Base-by-base conservation (phyloP, 129 eudicot species). In the Glebionis coronaria region DNA sequence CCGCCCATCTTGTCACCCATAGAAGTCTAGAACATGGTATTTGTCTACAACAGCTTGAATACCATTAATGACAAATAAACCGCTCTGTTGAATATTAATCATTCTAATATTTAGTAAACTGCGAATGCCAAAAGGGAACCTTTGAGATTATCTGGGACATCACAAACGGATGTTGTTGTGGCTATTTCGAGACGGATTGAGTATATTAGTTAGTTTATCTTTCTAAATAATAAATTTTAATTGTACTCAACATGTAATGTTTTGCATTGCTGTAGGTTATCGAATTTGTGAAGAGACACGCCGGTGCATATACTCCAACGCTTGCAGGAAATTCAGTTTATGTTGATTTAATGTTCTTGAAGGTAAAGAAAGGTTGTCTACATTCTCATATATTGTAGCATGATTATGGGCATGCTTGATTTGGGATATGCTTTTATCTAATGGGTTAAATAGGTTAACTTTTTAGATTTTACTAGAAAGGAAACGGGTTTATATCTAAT, bases 201-300 rank as follows among this genome's bases (percentile, higher is more conserved):
- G 25, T 23, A 23, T 23, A 23, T 23, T 23, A 23, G 25, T 23
- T 23, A 23, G 25, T 23, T 23, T 23, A 23, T 23, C 25, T 23
- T 23, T 23, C 2, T 23, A 23, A n/a, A n/a, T n/a, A n/a, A n/a
- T n/a, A n/a, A 23, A 23, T 23, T 23, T 23, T 23, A 23, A 23
- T 23, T 23, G 25, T 23, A 23, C 2, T 23, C 63, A 63, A 20
- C 38, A 27, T 11, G 31, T 12, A 0, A 16, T 18, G 40, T 56
- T 69, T 45, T 58, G 51, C 67, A 44, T 59, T 47, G 61, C 3
- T 82, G 74, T 78, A 93, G 95, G 97, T 86, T 71, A 52, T 73
- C 42, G 88, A 88, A n/a, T 93, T 93, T 78, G 81, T 76, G 61
- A 76, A 61, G 76, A 76, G 12, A 44, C 81, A 76, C 21, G 61